Evolutionary conservation across 768 basidiomycete species (phyloP).

Genomic region (Boletus tomentosulus): DNA sequence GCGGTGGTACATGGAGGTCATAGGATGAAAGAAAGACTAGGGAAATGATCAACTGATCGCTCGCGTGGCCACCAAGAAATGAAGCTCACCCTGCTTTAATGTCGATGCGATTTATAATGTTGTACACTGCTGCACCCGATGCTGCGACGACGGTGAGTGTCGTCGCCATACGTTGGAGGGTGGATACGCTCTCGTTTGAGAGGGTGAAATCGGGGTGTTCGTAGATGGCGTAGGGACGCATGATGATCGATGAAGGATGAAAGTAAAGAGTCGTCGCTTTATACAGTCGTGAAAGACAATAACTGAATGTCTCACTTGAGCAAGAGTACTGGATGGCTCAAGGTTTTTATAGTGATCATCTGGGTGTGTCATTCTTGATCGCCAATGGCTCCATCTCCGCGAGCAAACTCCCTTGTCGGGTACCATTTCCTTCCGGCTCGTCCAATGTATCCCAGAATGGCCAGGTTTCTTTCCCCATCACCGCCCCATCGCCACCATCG

Average conservation of each 20-base stretch:
- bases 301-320: neutral
- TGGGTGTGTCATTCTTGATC: neutral
- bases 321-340: too few species aligned
- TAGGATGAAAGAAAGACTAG: slow-evolving; percentile 11
- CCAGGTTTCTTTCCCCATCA: too few species aligned
- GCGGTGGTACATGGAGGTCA: slow-evolving; percentile 3
- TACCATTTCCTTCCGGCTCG: neutral
- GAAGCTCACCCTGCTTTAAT: slow-evolving; percentile 18
- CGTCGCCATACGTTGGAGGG: slow-evolving; percentile 24
- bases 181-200: slow-evolving; percentile 21
- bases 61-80: neutral
- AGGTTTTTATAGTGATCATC: too few species aligned
- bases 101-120: slow-evolving; percentile 17
- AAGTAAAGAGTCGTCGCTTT: neutral
- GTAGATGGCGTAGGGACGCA: slow-evolving; percentile 33
- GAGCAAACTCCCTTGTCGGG: neutral
- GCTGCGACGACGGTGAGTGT: slow-evolving; percentile 30
- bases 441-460: too few species aligned
- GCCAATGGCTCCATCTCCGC: neutral
- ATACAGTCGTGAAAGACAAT: neutral
- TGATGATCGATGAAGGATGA: slow-evolving; percentile 10
- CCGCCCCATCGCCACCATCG: too few species aligned
- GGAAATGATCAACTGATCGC: neutral
- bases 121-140: slow-evolving; percentile 31
- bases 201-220: slow-evolving; percentile 32